Evolutionary conservation across 2,329 filamentous ascomycete species (phyloP).

Genomic region (Aschersonia sp.): DNA sequence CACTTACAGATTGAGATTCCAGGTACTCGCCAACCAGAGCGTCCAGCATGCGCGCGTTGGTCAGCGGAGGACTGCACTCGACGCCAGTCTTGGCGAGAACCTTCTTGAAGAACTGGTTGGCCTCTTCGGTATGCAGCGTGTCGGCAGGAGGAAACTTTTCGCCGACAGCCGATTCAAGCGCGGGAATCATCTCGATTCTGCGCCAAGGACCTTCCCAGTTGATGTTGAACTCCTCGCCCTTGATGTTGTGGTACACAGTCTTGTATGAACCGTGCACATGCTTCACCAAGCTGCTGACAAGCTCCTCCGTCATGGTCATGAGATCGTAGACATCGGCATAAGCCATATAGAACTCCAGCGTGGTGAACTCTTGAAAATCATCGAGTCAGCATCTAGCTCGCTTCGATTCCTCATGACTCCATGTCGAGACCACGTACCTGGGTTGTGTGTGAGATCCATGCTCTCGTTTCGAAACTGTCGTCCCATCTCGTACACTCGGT

Average conservation of each 20-base stretch:
- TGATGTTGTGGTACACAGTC: slow-evolving; percentile 76
- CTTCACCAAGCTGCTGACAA: slow-evolving; percentile 82
- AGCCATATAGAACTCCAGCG: slow-evolving; percentile 92
- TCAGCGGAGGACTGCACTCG: slow-evolving; percentile 78
- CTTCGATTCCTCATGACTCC: background rate
- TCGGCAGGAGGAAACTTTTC: slow-evolving; percentile 89
- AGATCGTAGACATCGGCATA: slow-evolving; percentile 86
- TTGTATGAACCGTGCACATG: slow-evolving; percentile 71
- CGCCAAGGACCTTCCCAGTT: slow-evolving; percentile 97
- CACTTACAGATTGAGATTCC: slow-evolving; percentile 63
- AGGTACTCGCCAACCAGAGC: slow-evolving; percentile 90
- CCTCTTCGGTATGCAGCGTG: slow-evolving; percentile 78
- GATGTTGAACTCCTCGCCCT: slow-evolving; percentile 74
- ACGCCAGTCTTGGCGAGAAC: slow-evolving; percentile 82
- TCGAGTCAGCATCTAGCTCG: background rate
- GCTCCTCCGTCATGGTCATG: slow-evolving; percentile 69
- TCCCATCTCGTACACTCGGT: slow-evolving; percentile 91
- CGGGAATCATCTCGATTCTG: slow-evolving; percentile 77
- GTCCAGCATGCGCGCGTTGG: slow-evolving; percentile 92
- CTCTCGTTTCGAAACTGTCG: slow-evolving; percentile 92
- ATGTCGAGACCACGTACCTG: slow-evolving; percentile 10
- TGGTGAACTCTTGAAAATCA: slow-evolving; percentile 65
- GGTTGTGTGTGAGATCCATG: slow-evolving; percentile 67
- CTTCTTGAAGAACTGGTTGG: slow-evolving; percentile 71
- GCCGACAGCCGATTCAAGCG: slow-evolving; percentile 74